These are phyloP conservation scores for Jackrogersella multiformis DNA, from an alignment of 495 filamentous ascomycete species.

Conservation along the genomic window DNA sequence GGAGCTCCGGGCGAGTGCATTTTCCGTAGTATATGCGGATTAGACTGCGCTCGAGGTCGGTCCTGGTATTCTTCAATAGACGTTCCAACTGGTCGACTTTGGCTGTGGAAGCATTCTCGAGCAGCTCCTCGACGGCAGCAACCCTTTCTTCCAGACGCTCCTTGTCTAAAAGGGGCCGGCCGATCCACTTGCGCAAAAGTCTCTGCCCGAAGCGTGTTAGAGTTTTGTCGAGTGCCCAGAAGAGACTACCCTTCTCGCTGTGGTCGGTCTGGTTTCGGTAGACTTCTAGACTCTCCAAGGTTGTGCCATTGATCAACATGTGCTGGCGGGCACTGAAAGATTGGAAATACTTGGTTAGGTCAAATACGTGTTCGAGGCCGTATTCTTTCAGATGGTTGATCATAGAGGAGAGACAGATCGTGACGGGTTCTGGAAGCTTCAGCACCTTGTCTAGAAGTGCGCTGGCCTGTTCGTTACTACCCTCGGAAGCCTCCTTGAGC, in stretches of 20 bases:
- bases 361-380: slow-evolving; percentile 94
- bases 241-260: slow-evolving; percentile 84
- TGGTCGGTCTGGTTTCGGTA: slow-evolving; percentile 96
- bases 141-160: slow-evolving; percentile 81
- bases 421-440: slow-evolving; percentile 83
- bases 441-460: slow-evolving; percentile 85
- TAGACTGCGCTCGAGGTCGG: slow-evolving; percentile 88
- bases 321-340: slow-evolving; percentile 93
- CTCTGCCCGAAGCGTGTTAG: slow-evolving; percentile 89
- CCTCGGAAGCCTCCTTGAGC: slow-evolving; percentile 64
- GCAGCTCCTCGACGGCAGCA: slow-evolving; percentile 87
- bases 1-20: slow-evolving; percentile 89
- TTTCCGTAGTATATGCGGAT: slow-evolving; percentile 98
- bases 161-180: slow-evolving; percentile 86
- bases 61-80: slow-evolving; percentile 74
- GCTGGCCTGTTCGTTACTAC: slow-evolving; percentile 56
- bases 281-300: slow-evolving; percentile 90
- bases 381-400: slow-evolving; percentile 94
- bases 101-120: slow-evolving; percentile 68
- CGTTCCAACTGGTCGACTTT: slow-evolving; percentile 76
- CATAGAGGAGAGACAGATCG: slow-evolving; percentile 94
- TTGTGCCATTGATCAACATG: slow-evolving; percentile 97
- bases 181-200: slow-evolving; percentile 93
- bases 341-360: slow-evolving; percentile 97
- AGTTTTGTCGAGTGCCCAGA: slow-evolving; percentile 96